Conservation (phyloP, 1,284 basidiomycete genomes). For the Leccinum fuscescens region DNA sequence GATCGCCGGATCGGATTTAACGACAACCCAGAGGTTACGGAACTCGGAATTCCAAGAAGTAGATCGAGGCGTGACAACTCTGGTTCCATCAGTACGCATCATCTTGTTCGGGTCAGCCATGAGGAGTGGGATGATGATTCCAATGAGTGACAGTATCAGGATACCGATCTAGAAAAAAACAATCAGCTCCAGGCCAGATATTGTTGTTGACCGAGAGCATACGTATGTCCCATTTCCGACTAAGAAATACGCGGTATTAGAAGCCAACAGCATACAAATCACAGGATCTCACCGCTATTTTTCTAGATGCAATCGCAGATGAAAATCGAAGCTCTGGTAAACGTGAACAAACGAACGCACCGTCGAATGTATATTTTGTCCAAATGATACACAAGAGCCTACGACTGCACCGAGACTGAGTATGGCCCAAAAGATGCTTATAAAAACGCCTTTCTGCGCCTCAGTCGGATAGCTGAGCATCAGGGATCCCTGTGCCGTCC, state of each 20-base stretch:
- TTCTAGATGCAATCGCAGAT: background rate
- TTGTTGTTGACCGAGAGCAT: background rate
- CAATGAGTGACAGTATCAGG: constrained; percentile 34
- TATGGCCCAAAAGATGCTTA: constrained; percentile 66
- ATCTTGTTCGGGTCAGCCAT: constrained; percentile 39
- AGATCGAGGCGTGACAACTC: constrained; percentile 30
- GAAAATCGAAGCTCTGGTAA: background rate
- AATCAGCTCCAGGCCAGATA: background rate
- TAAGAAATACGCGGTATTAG: background rate
- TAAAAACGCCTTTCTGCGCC: constrained; percentile 56
- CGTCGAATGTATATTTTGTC: constrained; percentile 44
- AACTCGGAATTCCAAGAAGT: constrained; percentile 39
- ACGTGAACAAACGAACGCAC: constrained; percentile 10
- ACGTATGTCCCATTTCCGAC: constrained; percentile 37
- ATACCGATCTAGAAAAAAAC: constrained; percentile 29
- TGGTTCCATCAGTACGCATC: constrained; percentile 37
- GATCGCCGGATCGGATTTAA: constrained; percentile 36
- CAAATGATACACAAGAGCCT: constrained; percentile 57
- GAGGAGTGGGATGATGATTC: constrained; percentile 32
- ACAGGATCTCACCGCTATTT: constrained; percentile 18
- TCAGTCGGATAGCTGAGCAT: constrained; percentile 64
- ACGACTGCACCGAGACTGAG: constrained; percentile 67
- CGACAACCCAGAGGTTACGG: constrained; percentile 31
- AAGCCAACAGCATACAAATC: background rate
- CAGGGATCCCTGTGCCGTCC: constrained; percentile 63